A percentile compares a stretch with the other conserved stretches of the same genome.
phyloP scores from a whole-genome alignment of 1,284 basidiomycete genomes.

The Malassezia sympodialis region DNA sequence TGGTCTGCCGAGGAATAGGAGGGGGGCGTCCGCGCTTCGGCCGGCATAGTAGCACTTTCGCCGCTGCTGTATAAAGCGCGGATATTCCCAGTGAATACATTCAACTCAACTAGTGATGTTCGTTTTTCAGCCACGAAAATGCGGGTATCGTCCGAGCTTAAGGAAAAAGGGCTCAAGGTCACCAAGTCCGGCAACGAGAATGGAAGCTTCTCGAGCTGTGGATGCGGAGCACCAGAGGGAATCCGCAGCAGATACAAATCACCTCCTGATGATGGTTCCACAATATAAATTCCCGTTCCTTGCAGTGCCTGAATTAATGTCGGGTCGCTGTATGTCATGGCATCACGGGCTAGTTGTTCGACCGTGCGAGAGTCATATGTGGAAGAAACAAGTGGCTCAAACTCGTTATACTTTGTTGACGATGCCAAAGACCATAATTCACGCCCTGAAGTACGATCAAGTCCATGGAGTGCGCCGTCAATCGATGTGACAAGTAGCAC shows the following conservation, averaged over 20 bases:
- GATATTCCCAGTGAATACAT: conserved; percentile 69
- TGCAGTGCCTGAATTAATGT: conserved; percentile 50
- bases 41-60: conserved; percentile 1
- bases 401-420: not conserved
- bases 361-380: conserved; percentile 34
- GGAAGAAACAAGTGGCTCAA: conserved; percentile 32
- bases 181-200: conserved; percentile 76
- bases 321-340: conserved; percentile 3
- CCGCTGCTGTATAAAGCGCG: conserved; percentile 61
- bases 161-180: conserved; percentile 72
- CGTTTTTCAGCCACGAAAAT: conserved; percentile 77
- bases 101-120: conserved; percentile 66
- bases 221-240: conserved; percentile 18
- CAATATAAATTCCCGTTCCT: conserved; percentile 68
- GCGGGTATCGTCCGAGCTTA: conserved; percentile 60
- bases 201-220: conserved; percentile 61
- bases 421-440: conserved; percentile 28
- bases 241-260: conserved; percentile 66
- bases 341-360: conserved; percentile 28
- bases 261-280: conserved; percentile 72
- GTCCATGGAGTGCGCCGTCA: conserved; percentile 78
- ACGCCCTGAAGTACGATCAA: conserved; percentile 65
- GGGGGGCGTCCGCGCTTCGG: not conserved
- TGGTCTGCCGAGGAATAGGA: not conserved
- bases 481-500: conserved; percentile 72